Evolutionary conservation across 148 eudicot genomes (phyloP).

Genomic region (Agrostemma githago): DNA sequence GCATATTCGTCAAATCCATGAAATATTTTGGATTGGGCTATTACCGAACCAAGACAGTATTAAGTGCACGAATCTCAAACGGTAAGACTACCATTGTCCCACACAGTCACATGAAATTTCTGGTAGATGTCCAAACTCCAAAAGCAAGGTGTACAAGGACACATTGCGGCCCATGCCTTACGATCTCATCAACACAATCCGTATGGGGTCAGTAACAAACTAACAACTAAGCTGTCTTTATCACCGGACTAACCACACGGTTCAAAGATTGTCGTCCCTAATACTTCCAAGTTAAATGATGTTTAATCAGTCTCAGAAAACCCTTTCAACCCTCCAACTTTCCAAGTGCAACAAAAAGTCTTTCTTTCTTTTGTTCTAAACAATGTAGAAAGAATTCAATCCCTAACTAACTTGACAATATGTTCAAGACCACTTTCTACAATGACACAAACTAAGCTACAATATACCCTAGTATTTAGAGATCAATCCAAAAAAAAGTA

Average conservation of each 20-base stretch:
- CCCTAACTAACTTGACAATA: not conserved
- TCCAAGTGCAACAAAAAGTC: not conserved
- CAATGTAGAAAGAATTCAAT: not conserved
- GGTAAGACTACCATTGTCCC: constrained; percentile 7
- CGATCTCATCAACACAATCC: constrained; percentile 24
- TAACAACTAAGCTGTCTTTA: constrained; percentile 3
- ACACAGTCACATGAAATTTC: not conserved
- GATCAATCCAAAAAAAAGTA: too few relatives aligned
- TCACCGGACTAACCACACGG: not conserved
- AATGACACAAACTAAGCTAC: not conserved
- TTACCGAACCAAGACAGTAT: not conserved
- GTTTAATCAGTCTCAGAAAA: not conserved
- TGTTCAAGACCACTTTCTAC: not conserved
- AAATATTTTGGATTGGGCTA: not conserved
- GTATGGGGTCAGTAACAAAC: not conserved
- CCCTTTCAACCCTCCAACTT: not conserved
- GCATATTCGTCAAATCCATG: not conserved
- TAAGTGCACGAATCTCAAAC: not conserved
- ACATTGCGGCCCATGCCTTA: constrained; percentile 11
- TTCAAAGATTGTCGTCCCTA: not conserved
- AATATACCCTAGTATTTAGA: not conserved
- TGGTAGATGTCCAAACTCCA: constrained; percentile 1
- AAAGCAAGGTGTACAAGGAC: constrained; percentile 7
- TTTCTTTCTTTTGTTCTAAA: too few relatives aligned
- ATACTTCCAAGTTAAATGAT: not conserved